phyloP scores from a whole-genome alignment of 2,329 filamentous ascomycete genomes.

The Colletotrichum trifolii region DNA sequence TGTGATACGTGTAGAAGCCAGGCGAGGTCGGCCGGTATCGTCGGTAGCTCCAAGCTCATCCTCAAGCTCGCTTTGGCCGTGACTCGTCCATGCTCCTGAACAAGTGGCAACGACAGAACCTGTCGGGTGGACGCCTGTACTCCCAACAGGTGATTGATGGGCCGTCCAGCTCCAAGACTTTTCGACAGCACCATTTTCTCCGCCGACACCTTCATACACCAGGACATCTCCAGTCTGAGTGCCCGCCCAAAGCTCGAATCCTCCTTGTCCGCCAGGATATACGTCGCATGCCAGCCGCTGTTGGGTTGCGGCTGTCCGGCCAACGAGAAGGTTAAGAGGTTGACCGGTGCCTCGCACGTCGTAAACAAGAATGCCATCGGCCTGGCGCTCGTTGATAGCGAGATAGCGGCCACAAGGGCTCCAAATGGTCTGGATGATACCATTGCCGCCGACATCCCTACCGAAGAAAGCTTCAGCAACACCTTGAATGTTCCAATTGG shows the following conservation, averaged over 20 bases:
- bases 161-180: constrained; percentile 63
- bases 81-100: constrained; percentile 63
- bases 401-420: constrained; percentile 73
- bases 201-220: constrained; percentile 69
- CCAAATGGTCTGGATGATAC: constrained; percentile 71
- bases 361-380: constrained; percentile 67
- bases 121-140: constrained; percentile 61
- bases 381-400: constrained; percentile 69
- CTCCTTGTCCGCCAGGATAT: constrained; percentile 55
- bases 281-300: constrained; percentile 68
- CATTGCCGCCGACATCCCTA: constrained; percentile 66
- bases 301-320: constrained; percentile 62
- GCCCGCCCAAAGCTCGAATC: constrained; percentile 73
- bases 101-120: constrained; percentile 68
- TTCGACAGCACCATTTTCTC: constrained; percentile 53
- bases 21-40: constrained; percentile 24
- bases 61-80: constrained; percentile 35
- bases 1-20: constrained; percentile 35
- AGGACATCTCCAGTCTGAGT: constrained; percentile 63
- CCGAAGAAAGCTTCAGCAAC: constrained; percentile 55
- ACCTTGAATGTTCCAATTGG: constrained; percentile 70
- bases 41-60: constrained; percentile 22
- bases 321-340: constrained; percentile 65
- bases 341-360: constrained; percentile 70
- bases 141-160: constrained; percentile 60